Evolutionary conservation across 1,284 basidiomycete genomes (phyloP).

Genomic region (Grifola frondosa): DNA sequence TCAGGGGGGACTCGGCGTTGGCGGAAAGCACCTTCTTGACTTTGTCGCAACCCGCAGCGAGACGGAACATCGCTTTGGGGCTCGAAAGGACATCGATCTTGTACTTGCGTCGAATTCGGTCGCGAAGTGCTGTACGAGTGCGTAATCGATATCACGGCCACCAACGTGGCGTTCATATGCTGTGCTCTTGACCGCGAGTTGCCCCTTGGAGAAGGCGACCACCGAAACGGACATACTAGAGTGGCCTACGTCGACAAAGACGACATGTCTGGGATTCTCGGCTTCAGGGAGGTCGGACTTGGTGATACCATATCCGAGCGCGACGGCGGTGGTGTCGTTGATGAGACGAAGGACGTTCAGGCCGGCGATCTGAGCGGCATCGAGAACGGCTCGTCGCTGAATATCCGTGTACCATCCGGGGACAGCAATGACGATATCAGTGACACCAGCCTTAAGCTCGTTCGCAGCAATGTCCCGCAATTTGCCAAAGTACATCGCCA

Average conservation of each 20-base stretch:
- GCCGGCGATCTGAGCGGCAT: constrained; percentile 85
- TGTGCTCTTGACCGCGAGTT: constrained; percentile 80
- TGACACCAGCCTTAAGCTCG: constrained; percentile 84
- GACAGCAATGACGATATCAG: constrained; percentile 90
- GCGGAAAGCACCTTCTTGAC: constrained; percentile 79
- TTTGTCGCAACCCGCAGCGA: constrained; percentile 75
- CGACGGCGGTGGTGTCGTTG: constrained; percentile 92
- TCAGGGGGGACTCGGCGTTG: constrained; percentile 83
- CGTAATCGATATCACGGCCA: constrained; percentile 91
- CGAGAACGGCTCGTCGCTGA: constrained; percentile 84
- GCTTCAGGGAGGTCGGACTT: constrained; percentile 88
- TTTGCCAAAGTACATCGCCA: constrained; percentile 85
- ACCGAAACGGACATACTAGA: constrained; percentile 83
- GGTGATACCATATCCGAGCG: constrained; percentile 95
- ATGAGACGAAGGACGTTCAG: constrained; percentile 90
- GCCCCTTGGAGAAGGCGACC: constrained; percentile 90
- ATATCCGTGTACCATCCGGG: constrained; percentile 94
- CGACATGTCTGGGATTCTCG: constrained; percentile 81
- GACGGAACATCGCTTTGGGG: constrained; percentile 91
- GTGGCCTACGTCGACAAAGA: constrained; percentile 93
- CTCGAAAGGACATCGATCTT: constrained; percentile 90
- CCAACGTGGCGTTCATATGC: constrained; percentile 91
- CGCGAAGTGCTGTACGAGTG: constrained; percentile 84
- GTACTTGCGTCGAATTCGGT: constrained; percentile 91
- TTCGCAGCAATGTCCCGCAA: constrained; percentile 80